Percentiles rank a stretch among this genome's conserved stretches.
Conservation (phyloP, 169 alveolate genomes). For the Perkinsus marinus region DNA sequence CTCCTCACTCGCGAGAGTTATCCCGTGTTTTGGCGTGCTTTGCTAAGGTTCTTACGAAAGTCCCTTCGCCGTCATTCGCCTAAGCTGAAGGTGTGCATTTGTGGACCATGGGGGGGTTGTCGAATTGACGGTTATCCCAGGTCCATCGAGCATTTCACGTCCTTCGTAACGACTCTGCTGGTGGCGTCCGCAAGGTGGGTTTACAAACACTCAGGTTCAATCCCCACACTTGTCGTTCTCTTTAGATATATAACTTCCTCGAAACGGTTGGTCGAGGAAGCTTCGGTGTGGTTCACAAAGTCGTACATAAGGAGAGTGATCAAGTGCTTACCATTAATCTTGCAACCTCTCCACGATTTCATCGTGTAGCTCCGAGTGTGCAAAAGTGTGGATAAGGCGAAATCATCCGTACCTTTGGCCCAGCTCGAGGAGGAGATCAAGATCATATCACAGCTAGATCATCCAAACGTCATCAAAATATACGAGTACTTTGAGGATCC, state of each 20-base stretch:
- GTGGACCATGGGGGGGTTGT: background rate
- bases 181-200: background rate
- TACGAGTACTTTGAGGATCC: constrained; percentile 25
- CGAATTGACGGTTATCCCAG: background rate
- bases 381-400: constrained; percentile 16
- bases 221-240: background rate
- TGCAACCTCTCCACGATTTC: background rate
- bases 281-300: background rate
- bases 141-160: background rate
- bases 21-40: background rate
- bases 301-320: background rate
- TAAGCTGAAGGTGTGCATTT: background rate
- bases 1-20: background rate
- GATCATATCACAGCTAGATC: constrained; percentile 18
- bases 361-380: constrained; percentile 8
- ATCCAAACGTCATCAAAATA: constrained; percentile 25
- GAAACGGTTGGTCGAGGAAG: background rate
- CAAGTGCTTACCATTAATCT: background rate
- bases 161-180: background rate
- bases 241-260: background rate
- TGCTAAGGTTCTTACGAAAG: background rate
- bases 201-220: background rate
- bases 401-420: constrained; percentile 13
- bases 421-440: constrained; percentile 28
- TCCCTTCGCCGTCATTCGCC: background rate